Conservation (phyloP, 768 basidiomycete genomes). For the Tephrocybe sp. region DNA sequence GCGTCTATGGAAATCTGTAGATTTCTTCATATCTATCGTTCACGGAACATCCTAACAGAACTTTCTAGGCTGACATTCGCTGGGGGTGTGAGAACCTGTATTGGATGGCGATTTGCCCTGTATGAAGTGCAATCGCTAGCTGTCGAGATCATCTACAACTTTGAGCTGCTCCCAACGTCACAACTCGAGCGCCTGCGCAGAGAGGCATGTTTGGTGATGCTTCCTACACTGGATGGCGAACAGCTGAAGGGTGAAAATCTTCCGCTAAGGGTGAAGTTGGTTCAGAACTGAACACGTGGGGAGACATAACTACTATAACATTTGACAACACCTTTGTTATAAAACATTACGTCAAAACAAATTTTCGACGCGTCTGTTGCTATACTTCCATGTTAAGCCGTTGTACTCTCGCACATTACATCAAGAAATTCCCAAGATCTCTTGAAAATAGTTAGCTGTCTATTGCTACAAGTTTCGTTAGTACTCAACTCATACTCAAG, state of each 20-base stretch:
- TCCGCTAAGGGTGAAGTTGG: constrained; percentile 38
- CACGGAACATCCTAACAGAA: neutral
- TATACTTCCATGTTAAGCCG: constrained; percentile 21
- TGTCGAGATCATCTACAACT: constrained; percentile 58
- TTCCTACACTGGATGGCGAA: constrained; percentile 47
- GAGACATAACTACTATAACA: neutral
- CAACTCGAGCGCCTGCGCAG: constrained; percentile 40
- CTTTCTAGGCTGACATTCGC: constrained; percentile 43
- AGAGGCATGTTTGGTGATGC: constrained; percentile 47
- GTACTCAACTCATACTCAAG: neutral
- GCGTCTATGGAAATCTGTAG: constrained; percentile 51
- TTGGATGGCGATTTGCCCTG: constrained; percentile 53
- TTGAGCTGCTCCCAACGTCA: constrained; percentile 48
- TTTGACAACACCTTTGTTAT: constrained; percentile 1
- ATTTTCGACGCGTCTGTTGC: no score
- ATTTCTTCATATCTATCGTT: constrained; percentile 3
- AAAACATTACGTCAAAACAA: constrained; percentile 4
- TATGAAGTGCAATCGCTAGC: constrained; percentile 59
- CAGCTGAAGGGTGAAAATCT: constrained; percentile 44
- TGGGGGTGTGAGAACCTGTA: constrained; percentile 46
- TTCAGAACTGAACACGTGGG: constrained; percentile 26
- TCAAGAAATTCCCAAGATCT: constrained; percentile 1
- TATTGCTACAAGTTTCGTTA: neutral
- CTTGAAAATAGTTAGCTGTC: constrained; percentile 6
- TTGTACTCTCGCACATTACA: constrained; percentile 10